A percentile compares a stretch with the other conserved stretches of the same genome.
These are phyloP conservation scores for Cladosporium austrohemisphaericum DNA, from an alignment of 2,329 filamentous ascomycete genomes.

Conservation along the genomic window DNA sequence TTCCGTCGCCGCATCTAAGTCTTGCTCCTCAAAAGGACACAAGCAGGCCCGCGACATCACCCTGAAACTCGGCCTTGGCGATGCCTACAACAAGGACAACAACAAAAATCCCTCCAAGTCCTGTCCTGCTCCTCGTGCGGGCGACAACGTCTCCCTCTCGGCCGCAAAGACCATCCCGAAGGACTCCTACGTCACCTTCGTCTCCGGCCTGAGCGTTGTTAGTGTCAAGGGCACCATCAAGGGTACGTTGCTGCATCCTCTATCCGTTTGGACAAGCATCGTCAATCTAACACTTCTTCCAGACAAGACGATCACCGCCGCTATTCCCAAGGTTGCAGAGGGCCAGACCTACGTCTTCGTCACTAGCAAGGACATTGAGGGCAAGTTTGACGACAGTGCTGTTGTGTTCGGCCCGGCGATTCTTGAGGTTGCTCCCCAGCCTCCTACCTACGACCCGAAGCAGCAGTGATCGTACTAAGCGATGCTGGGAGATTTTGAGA, in stretches of 20 bases:
- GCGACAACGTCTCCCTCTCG: constrained; percentile 13
- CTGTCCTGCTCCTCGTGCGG: constrained; percentile 9
- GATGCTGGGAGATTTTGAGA: too few species aligned
- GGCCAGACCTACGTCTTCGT: constrained; percentile 25
- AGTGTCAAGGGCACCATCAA: constrained; percentile 17
- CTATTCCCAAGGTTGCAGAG: constrained; percentile 15
- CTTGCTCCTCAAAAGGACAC: too few species aligned
- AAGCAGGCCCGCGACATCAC: neutral
- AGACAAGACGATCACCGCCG: constrained; percentile 18
- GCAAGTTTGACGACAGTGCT: constrained; percentile 16
- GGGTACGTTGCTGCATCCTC: constrained; percentile 2
- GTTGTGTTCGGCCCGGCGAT: constrained; percentile 20
- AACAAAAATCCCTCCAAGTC: neutral
- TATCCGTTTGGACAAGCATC: neutral
- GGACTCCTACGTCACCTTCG: constrained; percentile 20
- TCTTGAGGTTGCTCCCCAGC: constrained; percentile 19
- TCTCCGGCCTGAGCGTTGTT: constrained; percentile 18
- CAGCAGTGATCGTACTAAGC: too few species aligned
- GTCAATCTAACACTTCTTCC: neutral
- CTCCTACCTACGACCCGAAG: constrained; percentile 14
- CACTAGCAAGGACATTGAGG: constrained; percentile 19
- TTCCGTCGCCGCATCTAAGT: constrained; percentile 4
- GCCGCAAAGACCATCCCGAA: constrained; percentile 12
- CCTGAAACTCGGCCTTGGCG: too few species aligned
- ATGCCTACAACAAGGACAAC: neutral